phyloP scores from a whole-genome alignment of 805 yeast species.

The Ogataea henricii region DNA sequence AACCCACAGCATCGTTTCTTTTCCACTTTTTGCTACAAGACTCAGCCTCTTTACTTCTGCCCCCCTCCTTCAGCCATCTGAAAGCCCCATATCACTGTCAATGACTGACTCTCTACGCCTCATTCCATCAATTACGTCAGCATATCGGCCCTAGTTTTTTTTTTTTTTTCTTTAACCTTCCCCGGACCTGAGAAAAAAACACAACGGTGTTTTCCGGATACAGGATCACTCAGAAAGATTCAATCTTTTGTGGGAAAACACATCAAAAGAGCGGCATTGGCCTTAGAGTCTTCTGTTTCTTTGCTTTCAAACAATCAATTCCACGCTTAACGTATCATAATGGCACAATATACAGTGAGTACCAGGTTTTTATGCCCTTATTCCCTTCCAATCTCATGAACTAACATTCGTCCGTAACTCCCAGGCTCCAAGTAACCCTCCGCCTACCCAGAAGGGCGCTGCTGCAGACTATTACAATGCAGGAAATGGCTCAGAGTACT shows the following conservation, averaged over 20 bases:
- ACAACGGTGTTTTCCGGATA: constrained; percentile 6
- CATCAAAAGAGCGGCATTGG: too few species aligned
- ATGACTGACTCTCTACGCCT: constrained; percentile 5
- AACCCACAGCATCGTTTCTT: too few species aligned
- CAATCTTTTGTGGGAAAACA: too few species aligned
- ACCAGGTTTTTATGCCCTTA: not conserved
- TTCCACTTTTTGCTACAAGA: too few species aligned
- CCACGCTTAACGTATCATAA: not conserved
- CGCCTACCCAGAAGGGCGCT: constrained; percentile 13
- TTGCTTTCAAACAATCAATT: too few species aligned
- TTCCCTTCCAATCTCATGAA: not conserved
- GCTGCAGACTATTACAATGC: constrained; percentile 19
- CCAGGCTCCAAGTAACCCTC: constrained; percentile 14
- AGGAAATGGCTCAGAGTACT: constrained; percentile 9
- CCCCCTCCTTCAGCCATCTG: not conserved
- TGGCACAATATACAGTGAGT: constrained; percentile 16
- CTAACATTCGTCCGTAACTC: not conserved
- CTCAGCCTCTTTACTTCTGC: not conserved
- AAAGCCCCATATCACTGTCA: not conserved
- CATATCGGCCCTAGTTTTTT: not conserved
- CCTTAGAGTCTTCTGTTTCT: too few species aligned
- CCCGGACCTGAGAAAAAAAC: not conserved
- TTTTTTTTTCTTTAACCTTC: constrained; percentile 6
- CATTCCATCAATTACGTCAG: not conserved
- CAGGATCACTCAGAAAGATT: too few species aligned